Conservation (phyloP, 345 rosid genomes). For the Camelina neglecta region DNA sequence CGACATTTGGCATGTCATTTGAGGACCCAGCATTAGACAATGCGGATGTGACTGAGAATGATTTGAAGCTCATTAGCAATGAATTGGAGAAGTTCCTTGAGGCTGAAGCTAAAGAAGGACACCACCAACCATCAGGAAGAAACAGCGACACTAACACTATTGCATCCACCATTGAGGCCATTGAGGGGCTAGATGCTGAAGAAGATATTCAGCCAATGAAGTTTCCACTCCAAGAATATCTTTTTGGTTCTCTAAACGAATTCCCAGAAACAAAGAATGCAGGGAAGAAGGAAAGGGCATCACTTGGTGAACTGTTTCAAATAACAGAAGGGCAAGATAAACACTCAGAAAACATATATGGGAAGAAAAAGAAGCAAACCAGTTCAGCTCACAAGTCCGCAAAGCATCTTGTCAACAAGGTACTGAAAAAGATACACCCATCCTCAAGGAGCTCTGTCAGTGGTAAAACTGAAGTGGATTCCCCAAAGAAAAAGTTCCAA, state of each 20-base stretch:
- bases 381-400: conserved; percentile 57
- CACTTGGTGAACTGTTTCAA: conserved; percentile 76
- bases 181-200: conserved; percentile 51
- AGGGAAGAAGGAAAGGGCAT: conserved; percentile 63
- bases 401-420: conserved; percentile 66
- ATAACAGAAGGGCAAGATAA: conserved; percentile 59
- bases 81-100: conserved; percentile 81
- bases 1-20: conserved; percentile 63
- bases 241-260: conserved; percentile 69
- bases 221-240: conserved; percentile 85
- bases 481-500: conserved; percentile 62
- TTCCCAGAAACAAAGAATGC: conserved; percentile 56
- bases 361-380: conserved; percentile 51
- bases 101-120: conserved; percentile 76
- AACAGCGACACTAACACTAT: conserved; percentile 66
- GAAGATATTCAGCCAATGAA: conserved; percentile 50
- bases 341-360: conserved; percentile 42
- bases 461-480: conserved; percentile 44
- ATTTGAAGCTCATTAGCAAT: conserved; percentile 62
- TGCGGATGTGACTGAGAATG: conserved; percentile 63
- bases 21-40: conserved; percentile 52
- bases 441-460: conserved; percentile 46
- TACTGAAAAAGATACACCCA: conserved; percentile 60
- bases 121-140: conserved; percentile 64
- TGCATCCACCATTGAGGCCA: conserved; percentile 58